Evolutionary conservation across 768 basidiomycete genomes (phyloP), one percentile per base, ranked within the genome.

Genomic region (Hortiboletus campestris): DNA sequence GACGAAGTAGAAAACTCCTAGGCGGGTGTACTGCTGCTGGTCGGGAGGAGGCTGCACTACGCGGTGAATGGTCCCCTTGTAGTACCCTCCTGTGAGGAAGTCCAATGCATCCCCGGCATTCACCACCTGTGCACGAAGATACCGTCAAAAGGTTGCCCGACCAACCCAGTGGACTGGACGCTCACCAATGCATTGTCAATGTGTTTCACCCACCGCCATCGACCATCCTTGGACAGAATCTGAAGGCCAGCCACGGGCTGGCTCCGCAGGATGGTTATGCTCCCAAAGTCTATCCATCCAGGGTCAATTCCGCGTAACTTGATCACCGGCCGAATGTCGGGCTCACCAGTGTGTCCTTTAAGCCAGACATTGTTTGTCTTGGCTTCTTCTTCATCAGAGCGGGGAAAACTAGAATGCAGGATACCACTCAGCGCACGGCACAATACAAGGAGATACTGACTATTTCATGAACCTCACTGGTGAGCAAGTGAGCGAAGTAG

Each of bases 391-490:
- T 80, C 80, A 35, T 70, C 63, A 1, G 75, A 70, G 25, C 80
- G 76, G 5, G 81, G 82, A 58, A 80, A 80, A 63, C 82, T 84
- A 46, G 40, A 25, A 19, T 5, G 16, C 6, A 1, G 28, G 17
- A 28, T 46, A 10, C 14, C 10, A 16, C 28, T 56, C 17, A 42
- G 51, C 6, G 32, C 12, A 11, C n/a, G 1, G 16, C 32, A 17
- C 9, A 14, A 12, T 25, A 31, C 19, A 12, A 13, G 39, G 16
- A 48, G 22, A 39, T 2, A 59, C 81, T 11, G 29, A 83, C 84
- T 86, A 86, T 71, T 86, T 85, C 83, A 85, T 85, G 66, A 81
- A 84, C 44, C 84, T 75, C 6, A 80, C 84, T 85, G 50, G 32
- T 22, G 16, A 31, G n/a, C 11, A 19, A 36, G 31, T 57, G 25